Evolutionary conservation across 2,329 filamentous ascomycete species (phyloP), one percentile per base, ranked within the genome.

Genomic region (Stylonectria norvegica): DNA sequence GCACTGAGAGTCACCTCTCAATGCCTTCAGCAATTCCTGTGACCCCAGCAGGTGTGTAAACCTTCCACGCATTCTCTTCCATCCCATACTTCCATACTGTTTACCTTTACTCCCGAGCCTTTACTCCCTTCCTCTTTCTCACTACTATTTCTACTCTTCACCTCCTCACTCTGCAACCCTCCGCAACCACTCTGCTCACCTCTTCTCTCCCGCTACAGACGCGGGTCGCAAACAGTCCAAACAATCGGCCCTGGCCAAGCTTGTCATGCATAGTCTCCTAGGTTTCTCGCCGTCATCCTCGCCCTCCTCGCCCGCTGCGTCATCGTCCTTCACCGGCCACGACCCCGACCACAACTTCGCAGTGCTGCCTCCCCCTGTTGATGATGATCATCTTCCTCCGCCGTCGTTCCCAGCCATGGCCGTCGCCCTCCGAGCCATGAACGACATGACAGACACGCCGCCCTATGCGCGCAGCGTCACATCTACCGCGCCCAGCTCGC

Each of bases 401-500:
- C 56, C 53, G 35, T 47, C 59, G 37, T 45, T 60, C 23, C 58
- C 64, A 15, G 65, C 65, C 46, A 62, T 73, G 53, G 63, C 68
- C 36, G 63, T 62, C 34, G 68, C 69, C 19, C 45, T 72, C 34
- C 64, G 63, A 46, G 65, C 61, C 45, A 62, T 72, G 48, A 67
- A 69, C 48, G 65, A 71, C 45, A 55, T 68, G 49, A 69, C 69
- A 37, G 75, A 76, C 38, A 76, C 77, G 51, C 77, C 76, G 31
- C 72, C 75, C 15, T 73, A 76, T 50, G 69, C 74, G 39, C 71
- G 73, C 47, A 81, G 77, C 57, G 69, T 77, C 42, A 71, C 71
- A 12, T 81, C 78, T 5, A 81, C 78, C 27, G 76, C 77, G 11
- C 75, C 77, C 27, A 73, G 65, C 22, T 81, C 78, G 18, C 78